Evolutionary conservation across 495 filamentous ascomycete species (phyloP).

Genomic region (Mycothermus thermophilus): DNA sequence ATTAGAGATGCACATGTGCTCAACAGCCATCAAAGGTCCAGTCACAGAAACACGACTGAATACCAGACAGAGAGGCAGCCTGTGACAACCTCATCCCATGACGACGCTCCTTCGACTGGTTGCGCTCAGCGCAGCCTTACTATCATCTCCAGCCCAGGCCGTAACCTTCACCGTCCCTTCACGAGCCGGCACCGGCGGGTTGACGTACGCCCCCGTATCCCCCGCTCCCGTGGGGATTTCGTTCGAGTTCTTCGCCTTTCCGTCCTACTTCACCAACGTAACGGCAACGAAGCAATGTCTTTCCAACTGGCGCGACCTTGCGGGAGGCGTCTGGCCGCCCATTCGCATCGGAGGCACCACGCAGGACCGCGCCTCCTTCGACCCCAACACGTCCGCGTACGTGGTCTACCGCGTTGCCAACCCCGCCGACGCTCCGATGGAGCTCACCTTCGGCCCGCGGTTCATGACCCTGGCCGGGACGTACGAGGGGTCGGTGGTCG

Average conservation of each 20-base stretch:
- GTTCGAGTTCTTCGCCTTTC: conserved; percentile 49
- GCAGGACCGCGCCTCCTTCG: conserved; percentile 40
- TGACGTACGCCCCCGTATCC: conserved; percentile 26
- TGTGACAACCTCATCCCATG: no score
- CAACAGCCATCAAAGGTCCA: no score
- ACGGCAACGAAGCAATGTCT: conserved; percentile 41
- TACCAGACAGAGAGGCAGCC: no score
- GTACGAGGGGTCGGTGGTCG: conserved; percentile 39
- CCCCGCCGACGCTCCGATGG: conserved; percentile 37
- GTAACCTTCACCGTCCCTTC: conserved; percentile 23
- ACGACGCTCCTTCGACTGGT: background rate
- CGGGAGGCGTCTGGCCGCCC: conserved; percentile 42
- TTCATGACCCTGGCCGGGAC: conserved; percentile 39
- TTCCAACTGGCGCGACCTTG: conserved; percentile 39
- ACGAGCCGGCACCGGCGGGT: conserved; percentile 16
- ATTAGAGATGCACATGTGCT: no score
- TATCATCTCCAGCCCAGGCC: conserved; percentile 7
- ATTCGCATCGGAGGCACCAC: conserved; percentile 49
- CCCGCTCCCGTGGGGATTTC: conserved; percentile 42
- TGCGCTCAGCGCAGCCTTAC: conserved; percentile 6
- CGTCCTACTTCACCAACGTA: conserved; percentile 43
- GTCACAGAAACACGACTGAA: no score
- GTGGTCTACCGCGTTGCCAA: conserved; percentile 44
- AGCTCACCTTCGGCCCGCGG: conserved; percentile 41
- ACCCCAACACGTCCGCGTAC: conserved; percentile 33